phyloP scores from a whole-genome alignment of 2,329 filamentous ascomycete genomes.

The Blumeria hordei region DNA sequence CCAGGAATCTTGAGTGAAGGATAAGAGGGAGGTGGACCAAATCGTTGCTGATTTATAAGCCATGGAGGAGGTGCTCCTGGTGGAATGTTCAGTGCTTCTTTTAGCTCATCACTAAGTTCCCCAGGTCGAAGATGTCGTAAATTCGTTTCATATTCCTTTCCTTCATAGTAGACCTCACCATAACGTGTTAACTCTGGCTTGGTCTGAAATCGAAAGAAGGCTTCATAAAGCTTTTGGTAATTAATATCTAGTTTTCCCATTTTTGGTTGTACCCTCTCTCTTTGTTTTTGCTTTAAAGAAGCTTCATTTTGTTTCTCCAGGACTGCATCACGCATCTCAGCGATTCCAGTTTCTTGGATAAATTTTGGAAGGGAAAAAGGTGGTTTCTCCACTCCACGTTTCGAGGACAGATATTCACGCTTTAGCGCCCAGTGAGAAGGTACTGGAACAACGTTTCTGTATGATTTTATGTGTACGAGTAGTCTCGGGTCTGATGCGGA shows the following conservation, averaged over 20 bases:
- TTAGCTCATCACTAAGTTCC: slow-evolving; percentile 69
- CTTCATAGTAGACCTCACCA: slow-evolving; percentile 98
- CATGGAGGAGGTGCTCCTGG: slow-evolving; percentile 84
- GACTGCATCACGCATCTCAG: slow-evolving; percentile 92
- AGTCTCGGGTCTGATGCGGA: slow-evolving; percentile 73
- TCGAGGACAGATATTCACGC: slow-evolving; percentile 89
- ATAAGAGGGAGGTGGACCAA: slow-evolving; percentile 82
- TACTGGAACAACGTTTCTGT: slow-evolving; percentile 87
- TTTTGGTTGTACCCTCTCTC: slow-evolving; percentile 81
- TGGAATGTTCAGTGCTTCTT: slow-evolving; percentile 82
- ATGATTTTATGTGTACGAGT: slow-evolving; percentile 81
- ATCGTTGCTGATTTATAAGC: slow-evolving; percentile 90
- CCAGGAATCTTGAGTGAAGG: slow-evolving; percentile 87
- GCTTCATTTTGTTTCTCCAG: slow-evolving; percentile 89
- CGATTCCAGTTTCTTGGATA: slow-evolving; percentile 90
- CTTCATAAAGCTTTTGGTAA: slow-evolving; percentile 94
- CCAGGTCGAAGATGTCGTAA: slow-evolving; percentile 73
- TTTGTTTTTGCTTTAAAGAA: slow-evolving; percentile 79
- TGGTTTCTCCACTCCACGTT: slow-evolving; percentile 87
- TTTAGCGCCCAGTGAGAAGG: slow-evolving; percentile 89
- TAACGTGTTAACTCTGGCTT: slow-evolving; percentile 87
- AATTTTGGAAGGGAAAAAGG: slow-evolving; percentile 85
- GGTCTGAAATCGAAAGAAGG: slow-evolving; percentile 93
- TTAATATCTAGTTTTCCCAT: slow-evolving; percentile 96
- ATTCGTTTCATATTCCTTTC: slow-evolving; percentile 94